Percentiles rank a stretch among this genome's conserved stretches.
These are phyloP conservation scores for Elaeis oleifera DNA, from an alignment of 202 grass and related monocot genomes.

Conservation along the genomic window DNA sequence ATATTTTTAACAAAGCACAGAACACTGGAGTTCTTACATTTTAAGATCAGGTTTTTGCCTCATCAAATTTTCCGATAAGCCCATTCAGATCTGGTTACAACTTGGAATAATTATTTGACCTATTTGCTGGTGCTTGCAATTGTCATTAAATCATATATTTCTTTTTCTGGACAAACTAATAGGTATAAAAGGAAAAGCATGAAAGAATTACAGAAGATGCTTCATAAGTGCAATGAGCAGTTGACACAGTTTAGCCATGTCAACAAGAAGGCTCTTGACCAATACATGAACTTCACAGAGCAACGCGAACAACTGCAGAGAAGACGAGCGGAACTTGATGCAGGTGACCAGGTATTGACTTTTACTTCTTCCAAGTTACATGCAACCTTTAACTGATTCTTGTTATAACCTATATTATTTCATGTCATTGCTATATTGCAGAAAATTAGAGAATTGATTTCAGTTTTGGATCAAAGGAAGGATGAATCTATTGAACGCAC, in stretches of 20 bases:
- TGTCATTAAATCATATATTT: background rate
- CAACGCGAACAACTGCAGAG: constrained; percentile 83
- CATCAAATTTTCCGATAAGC: too few species aligned
- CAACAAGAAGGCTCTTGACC: constrained; percentile 97
- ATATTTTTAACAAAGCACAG: too few species aligned
- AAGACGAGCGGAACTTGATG: constrained; percentile 83
- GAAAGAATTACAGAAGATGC: constrained; percentile 86
- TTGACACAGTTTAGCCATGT: constrained; percentile 96
- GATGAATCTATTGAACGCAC: constrained; percentile 99
- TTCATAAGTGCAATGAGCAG: constrained; percentile 82
- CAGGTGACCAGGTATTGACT: constrained; percentile 58
- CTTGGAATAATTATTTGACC: too few species aligned
- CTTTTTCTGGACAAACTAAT: constrained; percentile 18
- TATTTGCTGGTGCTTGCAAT: too few species aligned
- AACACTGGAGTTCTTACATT: too few species aligned
- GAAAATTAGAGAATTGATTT: constrained; percentile 95
- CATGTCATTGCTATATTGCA: constrained; percentile 23
- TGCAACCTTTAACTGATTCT: too few species aligned
- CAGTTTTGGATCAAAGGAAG: constrained; percentile 93
- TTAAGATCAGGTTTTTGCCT: too few species aligned
- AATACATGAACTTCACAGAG: constrained; percentile 97
- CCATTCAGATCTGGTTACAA: too few species aligned
- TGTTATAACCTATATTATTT: background rate
- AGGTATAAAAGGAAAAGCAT: constrained; percentile 95
- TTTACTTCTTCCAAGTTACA: too few species aligned